These are phyloP conservation scores for Ampelocalamus luodianensis DNA, from an alignment of 176 grass and related monocot genomes.

Conservation along the genomic window DNA sequence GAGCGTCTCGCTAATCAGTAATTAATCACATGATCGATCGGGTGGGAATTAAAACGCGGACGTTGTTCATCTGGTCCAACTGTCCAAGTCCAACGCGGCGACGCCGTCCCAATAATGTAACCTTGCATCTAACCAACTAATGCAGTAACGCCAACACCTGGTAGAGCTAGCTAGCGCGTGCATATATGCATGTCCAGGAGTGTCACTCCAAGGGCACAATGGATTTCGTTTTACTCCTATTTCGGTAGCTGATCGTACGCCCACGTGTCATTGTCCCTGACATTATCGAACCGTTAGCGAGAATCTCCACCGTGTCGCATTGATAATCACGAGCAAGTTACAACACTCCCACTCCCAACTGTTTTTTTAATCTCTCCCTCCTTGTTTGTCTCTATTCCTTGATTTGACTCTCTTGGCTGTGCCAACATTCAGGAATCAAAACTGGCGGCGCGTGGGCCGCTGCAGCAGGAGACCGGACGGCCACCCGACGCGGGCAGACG, in stretches of 20 bases:
- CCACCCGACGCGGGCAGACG: neutral
- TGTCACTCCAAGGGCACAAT: no score
- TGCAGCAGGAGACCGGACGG: neutral
- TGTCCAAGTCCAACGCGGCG: no score
- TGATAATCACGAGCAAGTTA: neutral
- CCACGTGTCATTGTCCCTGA: neutral
- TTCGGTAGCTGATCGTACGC: neutral
- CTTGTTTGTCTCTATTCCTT: neutral
- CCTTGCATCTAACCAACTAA: no score
- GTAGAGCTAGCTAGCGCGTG: no score
- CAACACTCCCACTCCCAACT: neutral
- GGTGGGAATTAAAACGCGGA: no score
- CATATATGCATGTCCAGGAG: neutral
- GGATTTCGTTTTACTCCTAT: neutral
- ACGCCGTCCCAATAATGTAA: no score
- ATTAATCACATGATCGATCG: no score
- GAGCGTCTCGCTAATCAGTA: no score
- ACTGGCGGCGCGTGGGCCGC: neutral
- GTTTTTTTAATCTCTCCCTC: neutral
- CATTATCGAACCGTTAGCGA: neutral
- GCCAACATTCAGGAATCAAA: neutral
- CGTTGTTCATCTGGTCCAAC: no score
- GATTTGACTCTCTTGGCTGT: neutral
- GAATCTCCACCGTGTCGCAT: neutral
- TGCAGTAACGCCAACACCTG: no score